Base-by-base conservation (phyloP, 805 yeast genomes). In the Brettanomyces bruxellensis region DNA sequence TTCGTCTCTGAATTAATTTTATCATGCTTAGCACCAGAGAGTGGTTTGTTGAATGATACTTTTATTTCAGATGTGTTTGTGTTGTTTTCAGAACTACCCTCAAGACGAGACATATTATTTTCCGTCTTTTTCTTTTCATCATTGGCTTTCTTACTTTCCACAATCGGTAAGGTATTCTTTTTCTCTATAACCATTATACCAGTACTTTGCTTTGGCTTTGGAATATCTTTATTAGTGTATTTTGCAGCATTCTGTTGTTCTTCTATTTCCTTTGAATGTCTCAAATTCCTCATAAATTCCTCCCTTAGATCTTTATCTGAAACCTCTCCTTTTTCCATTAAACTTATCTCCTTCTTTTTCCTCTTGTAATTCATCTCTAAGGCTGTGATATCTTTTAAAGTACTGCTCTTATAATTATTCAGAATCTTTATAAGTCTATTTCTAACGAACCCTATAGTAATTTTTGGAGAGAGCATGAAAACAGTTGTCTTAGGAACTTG, bases 281-380 rank as follows among this genome's bases (percentile, higher is more conserved):
- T 34, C 41, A 24, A 11, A 36, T 32, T 41, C 22, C 32, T 18
- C 13, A 30, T 28, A 44, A 59, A 57, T 48, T 64, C 68, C 38
- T 55, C 49, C 18, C 53, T 46, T 14, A 67, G 48, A 13, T 59
- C 52, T 36, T 63, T 60, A 30, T 66, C 67, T 39, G 70, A 71
- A 51, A 70, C 57, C 44, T 63, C 63, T 1, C 76, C 75, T 35
- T 59, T 57, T 43, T 69, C 73, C 13, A 72, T 69, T 51, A 60
- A 55, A 25, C 65, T 67, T 6, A 72, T 70, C 47, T 72, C 75
- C 11, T 53, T 52, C 40, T 62, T 60, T 40, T 63, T 65, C 18
- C 46, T 54, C 38, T 61, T 61, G 55, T 67, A 71, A 13, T 56
- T 60, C 34, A 52, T 50, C 49, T 72, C 77, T 12, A 71, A 64